These are phyloP conservation scores for Fusarium denticulatum DNA, from an alignment of 2,329 filamentous ascomycete species.

Conservation along the genomic window DNA sequence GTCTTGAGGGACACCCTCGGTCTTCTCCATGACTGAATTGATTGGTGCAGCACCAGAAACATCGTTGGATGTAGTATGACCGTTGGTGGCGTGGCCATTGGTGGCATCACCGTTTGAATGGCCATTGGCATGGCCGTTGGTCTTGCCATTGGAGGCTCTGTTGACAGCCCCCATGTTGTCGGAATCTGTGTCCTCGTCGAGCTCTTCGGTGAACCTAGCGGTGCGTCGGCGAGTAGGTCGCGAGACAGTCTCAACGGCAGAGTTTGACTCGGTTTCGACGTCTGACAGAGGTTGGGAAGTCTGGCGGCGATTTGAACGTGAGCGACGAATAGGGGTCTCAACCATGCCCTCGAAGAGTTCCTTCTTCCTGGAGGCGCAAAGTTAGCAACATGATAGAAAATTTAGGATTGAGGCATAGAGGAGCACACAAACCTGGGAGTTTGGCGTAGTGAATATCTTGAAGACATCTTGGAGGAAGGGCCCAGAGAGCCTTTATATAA, in stretches of 20 bases:
- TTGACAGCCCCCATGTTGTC: conserved; percentile 45
- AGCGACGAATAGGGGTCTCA: conserved; percentile 62
- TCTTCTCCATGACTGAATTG: conserved; percentile 29
- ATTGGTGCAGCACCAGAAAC: conserved; percentile 13
- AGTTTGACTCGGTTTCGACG: conserved; percentile 60
- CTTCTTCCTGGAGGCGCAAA: conserved; percentile 60
- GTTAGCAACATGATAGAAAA: conserved; percentile 6
- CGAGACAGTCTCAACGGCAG: conserved; percentile 54
- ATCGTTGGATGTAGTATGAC: conserved; percentile 26
- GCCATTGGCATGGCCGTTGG: conserved; percentile 38
- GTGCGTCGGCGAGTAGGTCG: conserved; percentile 57
- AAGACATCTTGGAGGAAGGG: conserved; percentile 46
- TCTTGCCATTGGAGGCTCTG: conserved; percentile 36
- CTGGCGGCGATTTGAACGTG: conserved; percentile 61
- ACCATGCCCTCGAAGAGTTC: conserved; percentile 71
- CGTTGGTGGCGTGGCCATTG: conserved; percentile 45
- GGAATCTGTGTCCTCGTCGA: conserved; percentile 55
- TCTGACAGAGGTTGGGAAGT: conserved; percentile 59
- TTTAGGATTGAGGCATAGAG: not conserved
- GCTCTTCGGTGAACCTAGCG: conserved; percentile 61
- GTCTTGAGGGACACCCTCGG: conserved; percentile 31
- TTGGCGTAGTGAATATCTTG: conserved; percentile 52
- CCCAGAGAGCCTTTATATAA: conserved; percentile 39
- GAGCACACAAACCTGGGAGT: conserved; percentile 49
- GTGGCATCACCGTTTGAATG: conserved; percentile 35